Evolutionary conservation across 1,139 yeast genomes (phyloP).

Genomic region (Debaryomyces subglobosus): DNA sequence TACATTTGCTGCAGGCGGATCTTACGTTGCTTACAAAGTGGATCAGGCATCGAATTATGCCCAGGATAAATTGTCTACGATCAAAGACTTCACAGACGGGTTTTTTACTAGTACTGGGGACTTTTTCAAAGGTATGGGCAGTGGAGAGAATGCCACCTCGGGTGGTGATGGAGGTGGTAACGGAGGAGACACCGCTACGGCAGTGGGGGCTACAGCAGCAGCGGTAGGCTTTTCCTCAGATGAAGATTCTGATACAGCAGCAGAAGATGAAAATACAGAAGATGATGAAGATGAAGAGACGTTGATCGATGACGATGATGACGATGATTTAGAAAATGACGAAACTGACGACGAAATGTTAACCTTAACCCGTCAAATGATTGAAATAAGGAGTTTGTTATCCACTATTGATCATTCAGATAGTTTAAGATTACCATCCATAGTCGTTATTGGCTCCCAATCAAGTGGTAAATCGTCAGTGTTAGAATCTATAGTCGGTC

Average conservation of each 20-base stretch:
- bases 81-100: conserved; percentile 60
- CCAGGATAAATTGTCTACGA: conserved; percentile 60
- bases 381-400: conserved; percentile 83
- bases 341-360: conserved; percentile 77
- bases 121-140: conserved; percentile 32
- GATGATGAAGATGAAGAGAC: conserved; percentile 38
- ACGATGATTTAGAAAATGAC: conserved; percentile 47
- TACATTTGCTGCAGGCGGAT: conserved; percentile 91
- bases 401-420: conserved; percentile 78
- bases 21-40: conserved; percentile 87
- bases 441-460: conserved; percentile 96
- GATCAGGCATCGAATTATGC: conserved; percentile 82
- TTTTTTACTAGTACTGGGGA: conserved; percentile 49
- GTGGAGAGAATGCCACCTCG: conserved; percentile 20
- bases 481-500: conserved; percentile 90
- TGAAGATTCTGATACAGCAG: conserved; percentile 16
- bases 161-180: conserved; percentile 31
- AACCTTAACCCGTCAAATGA: conserved; percentile 91
- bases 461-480: conserved; percentile 97
- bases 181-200: conserved; percentile 40
- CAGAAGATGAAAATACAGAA: conserved; percentile 24
- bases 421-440: conserved; percentile 82
- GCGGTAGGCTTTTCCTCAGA: conserved; percentile 42
- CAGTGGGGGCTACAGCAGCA: conserved; percentile 51
- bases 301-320: conserved; percentile 37